Evolutionary conservation across 2,329 filamentous ascomycete species (phyloP).

Genomic region (Colletotrichum tropicale): DNA sequence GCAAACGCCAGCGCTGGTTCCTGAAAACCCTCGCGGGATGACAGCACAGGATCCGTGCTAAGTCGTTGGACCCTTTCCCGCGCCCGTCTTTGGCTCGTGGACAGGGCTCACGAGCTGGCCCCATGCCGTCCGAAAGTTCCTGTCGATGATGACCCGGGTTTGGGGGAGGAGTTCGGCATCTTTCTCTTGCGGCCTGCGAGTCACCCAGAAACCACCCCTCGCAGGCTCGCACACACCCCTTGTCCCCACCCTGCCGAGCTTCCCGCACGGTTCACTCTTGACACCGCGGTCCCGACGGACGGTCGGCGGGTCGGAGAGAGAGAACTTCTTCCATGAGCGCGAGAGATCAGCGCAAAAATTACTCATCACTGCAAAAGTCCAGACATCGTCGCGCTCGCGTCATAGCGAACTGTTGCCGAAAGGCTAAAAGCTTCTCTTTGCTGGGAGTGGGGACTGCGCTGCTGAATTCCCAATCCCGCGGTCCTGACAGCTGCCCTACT

Average conservation of each 20-base stretch:
- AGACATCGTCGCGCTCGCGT: neutral
- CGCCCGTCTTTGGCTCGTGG: neutral
- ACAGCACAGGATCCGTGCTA: neutral
- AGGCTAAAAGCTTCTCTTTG: neutral
- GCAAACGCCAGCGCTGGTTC: neutral
- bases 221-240: neutral
- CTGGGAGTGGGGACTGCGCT: neutral
- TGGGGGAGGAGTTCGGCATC: constrained; percentile 5
- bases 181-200: neutral
- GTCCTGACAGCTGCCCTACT: neutral
- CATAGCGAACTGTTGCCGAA: neutral
- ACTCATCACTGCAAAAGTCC: neutral
- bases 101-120: constrained; percentile 2
- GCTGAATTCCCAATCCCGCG: neutral
- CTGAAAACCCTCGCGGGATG: neutral
- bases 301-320: neutral
- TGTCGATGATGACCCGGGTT: neutral
- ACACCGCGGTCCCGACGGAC: constrained; percentile 2
- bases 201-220: neutral
- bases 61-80: neutral
- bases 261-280: constrained; percentile 6
- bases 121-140: constrained; percentile 10
- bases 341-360: neutral
- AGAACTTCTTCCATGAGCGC: neutral
- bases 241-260: neutral